These are phyloP conservation scores for Scenedesmus sp. DNA, from an alignment of 163 green algal genomes.

Conservation along the genomic window DNA sequence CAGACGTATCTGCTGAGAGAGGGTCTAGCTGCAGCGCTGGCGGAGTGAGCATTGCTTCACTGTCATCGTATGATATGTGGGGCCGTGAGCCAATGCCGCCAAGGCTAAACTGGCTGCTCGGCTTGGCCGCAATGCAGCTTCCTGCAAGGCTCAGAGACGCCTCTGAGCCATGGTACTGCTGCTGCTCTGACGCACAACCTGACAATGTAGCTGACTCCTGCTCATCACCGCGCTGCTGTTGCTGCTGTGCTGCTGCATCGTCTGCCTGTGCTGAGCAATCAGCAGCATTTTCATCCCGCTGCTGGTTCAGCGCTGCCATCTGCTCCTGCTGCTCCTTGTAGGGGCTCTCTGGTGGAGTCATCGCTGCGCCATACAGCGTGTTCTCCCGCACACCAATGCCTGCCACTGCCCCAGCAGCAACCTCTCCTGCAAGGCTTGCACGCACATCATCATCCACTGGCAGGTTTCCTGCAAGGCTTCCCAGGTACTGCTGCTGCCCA, in stretches of 20 bases:
- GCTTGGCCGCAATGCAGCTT: neutral
- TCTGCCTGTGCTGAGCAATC: neutral
- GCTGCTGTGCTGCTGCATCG: neutral
- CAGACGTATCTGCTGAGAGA: neutral
- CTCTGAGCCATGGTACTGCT: neutral
- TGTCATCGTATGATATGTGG: slow-evolving; percentile 9
- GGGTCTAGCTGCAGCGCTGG: slow-evolving; percentile 15
- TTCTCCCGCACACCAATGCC: slow-evolving; percentile 21
- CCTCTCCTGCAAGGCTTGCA: neutral
- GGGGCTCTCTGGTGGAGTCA: neutral
- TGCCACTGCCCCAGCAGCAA: slow-evolving; percentile 11
- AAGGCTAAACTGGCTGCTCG: neutral
- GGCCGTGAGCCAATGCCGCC: neutral
- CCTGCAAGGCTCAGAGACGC: neutral
- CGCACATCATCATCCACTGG: neutral
- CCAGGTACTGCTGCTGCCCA: neutral
- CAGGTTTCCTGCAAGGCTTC: neutral
- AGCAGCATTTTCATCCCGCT: neutral
- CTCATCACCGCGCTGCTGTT: neutral
- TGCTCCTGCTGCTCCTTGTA: slow-evolving; percentile 16
- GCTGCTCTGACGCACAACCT: neutral
- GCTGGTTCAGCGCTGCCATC: neutral
- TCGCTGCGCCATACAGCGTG: slow-evolving; percentile 2
- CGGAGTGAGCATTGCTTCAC: neutral
- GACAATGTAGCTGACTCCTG: neutral